Evolutionary conservation across 169 alveolate species (phyloP).

Genomic region (Nephromyces sp.): DNA sequence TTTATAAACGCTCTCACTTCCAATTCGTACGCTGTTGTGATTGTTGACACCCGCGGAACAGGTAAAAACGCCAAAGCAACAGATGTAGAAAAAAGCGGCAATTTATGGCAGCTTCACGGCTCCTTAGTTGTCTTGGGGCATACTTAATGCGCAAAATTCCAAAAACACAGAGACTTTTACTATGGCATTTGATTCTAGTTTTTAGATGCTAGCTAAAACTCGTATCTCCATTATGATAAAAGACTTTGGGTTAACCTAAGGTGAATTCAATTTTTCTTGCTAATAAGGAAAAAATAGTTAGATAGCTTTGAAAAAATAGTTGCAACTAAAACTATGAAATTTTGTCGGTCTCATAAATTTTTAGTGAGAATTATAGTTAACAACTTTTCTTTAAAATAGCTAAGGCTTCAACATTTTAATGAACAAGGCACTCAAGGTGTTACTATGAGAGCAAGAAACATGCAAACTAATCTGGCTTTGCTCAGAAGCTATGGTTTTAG

Average conservation of each 20-base stretch:
- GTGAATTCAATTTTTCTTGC: no score
- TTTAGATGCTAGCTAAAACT: not conserved
- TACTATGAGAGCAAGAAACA: no score
- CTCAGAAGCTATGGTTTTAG: no score
- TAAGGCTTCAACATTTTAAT: no score
- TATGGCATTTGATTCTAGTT: not conserved
- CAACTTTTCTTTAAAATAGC: no score
- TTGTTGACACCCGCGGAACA: conserved; percentile 52
- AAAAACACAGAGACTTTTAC: not conserved
- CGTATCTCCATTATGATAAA: not conserved
- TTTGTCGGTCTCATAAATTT: no score
- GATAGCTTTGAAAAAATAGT: no score
- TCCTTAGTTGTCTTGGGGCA: not conserved
- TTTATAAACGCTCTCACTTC: conserved; percentile 41
- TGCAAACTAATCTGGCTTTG: no score
- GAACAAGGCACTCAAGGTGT: no score
- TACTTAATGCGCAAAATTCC: not conserved
- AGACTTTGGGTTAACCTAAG: not conserved
- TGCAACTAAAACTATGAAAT: no score
- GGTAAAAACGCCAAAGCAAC: conserved; percentile 1
- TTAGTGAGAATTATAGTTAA: no score
- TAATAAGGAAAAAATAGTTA: no score
- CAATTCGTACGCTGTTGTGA: conserved; percentile 45
- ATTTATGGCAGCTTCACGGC: not conserved
- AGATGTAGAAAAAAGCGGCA: not conserved